These are phyloP conservation scores for Bryoerythrophyllum caledonicum DNA, from an alignment of 225 moss, liverwort and hornwort species.

Conservation along the genomic window DNA sequence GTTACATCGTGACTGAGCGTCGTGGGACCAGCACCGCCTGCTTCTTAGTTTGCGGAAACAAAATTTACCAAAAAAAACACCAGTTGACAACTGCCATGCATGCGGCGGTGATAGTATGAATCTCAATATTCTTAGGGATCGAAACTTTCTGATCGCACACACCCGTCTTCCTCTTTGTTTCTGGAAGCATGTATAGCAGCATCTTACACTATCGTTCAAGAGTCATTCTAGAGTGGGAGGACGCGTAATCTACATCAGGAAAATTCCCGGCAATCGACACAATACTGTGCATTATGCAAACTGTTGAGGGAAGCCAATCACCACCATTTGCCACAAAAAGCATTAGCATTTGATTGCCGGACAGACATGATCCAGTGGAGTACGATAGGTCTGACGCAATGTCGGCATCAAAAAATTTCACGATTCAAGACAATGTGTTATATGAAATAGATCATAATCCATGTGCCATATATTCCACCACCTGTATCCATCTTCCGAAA, in stretches of 20 bases:
- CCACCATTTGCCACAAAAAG: background rate
- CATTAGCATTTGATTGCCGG: background rate
- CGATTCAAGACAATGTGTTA: background rate
- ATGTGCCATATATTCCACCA: background rate
- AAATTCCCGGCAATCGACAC: no score
- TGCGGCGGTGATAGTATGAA: background rate
- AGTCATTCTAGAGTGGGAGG: background rate
- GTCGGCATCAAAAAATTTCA: background rate
- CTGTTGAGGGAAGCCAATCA: background rate
- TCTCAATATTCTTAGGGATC: no score
- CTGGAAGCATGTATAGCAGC: no score
- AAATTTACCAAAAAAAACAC: background rate
- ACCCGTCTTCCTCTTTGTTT: no score
- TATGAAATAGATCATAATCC: background rate
- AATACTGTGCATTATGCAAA: no score
- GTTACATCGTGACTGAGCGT: background rate
- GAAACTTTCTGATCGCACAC: background rate
- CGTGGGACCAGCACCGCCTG: background rate
- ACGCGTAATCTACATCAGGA: background rate
- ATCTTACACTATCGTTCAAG: no score
- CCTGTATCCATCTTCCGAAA: background rate
- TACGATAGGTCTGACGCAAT: background rate
- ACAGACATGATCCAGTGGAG: no score
- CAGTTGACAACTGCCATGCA: background rate
- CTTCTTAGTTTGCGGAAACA: background rate